Evolutionary conservation across 768 basidiomycete genomes (phyloP), one percentile per base, ranked within the genome.

Genomic region (Mycena filopes): DNA sequence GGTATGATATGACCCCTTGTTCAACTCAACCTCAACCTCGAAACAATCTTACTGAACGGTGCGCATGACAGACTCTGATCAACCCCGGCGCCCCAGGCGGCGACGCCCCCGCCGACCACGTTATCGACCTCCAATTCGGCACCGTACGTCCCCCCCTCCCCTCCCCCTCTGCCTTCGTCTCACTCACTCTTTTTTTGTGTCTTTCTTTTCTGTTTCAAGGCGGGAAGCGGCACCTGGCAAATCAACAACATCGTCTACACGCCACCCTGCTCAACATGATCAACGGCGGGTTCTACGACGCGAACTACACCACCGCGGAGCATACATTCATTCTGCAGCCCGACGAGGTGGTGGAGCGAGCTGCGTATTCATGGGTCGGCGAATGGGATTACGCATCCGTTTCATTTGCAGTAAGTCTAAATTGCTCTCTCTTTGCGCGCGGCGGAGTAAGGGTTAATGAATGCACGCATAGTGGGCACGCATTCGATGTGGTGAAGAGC

Each of bases 401-500:
- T 55, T 42, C 49, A 53, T 59, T 53, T 61, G 20, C 69, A 73
- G 71, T 66, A 20, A 36, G 50, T 45, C 31, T 55, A n/a, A n/a
- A n/a, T n/a, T n/a, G n/a, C 28, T 25, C 5, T 12, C 26, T n/a
- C 2, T 26, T 48, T 2, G 51, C 31, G 11, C 46, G 5, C 11
- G 23, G 15, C 36, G 43, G 11, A 8, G 15, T 33, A 3, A 26
- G 16, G 8, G 36, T 38, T 46, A 41, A 45, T 20, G 15, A 20
- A 54, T 33, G 16, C 8, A 16, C 4, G 12, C 16, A 23, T 45
- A 70, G 68, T 66, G 76, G 76, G 0, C 76, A 77, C 38, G 71
- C 68, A 11, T 76, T 76, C 56, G 72, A 72, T 40, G 51, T 76
- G 18, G 66, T 76, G 10, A 69, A 72, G 28, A 58, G 63, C 16